Evolutionary conservation across 2,329 filamentous ascomycete genomes (phyloP).

Genomic region (Huntiella omanensis): DNA sequence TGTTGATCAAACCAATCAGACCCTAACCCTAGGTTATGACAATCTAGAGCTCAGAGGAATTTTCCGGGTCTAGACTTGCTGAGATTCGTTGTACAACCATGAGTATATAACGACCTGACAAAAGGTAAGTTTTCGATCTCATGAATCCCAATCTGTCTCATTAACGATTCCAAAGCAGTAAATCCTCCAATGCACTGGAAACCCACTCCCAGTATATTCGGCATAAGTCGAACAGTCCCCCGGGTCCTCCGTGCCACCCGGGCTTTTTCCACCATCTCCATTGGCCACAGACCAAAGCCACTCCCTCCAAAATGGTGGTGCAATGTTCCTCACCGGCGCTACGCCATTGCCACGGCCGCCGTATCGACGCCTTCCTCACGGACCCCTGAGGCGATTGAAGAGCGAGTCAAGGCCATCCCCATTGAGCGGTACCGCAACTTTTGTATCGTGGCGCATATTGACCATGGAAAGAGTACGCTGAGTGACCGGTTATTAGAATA

Average conservation of each 20-base stretch:
- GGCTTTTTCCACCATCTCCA: neutral
- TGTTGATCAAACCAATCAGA: neutral
- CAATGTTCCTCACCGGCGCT: neutral
- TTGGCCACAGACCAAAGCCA: neutral
- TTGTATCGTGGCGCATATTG: constrained; percentile 96
- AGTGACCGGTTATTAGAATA: constrained; percentile 83
- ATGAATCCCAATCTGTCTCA: neutral
- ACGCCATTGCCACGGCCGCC: constrained; percentile 6
- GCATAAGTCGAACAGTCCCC: constrained; percentile 3
- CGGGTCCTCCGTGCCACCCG: constrained; percentile 1
- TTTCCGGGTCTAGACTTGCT: neutral
- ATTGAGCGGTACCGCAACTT: constrained; percentile 80
- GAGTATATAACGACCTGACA: too few relatives aligned
- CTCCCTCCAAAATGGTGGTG: constrained; percentile 4
- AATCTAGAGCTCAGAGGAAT: neutral
- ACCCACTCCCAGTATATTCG: constrained; percentile 9
- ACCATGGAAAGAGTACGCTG: constrained; percentile 95
- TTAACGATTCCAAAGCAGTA: neutral
- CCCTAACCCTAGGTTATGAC: neutral
- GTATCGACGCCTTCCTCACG: constrained; percentile 9
- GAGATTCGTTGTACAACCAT: neutral
- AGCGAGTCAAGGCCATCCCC: constrained; percentile 53
- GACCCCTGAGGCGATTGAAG: constrained; percentile 21
- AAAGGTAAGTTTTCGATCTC: neutral
- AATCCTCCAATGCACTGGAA: constrained; percentile 8